Base-by-base conservation (phyloP, 164 flowering plant genomes). In the Platanus orientalis region DNA sequence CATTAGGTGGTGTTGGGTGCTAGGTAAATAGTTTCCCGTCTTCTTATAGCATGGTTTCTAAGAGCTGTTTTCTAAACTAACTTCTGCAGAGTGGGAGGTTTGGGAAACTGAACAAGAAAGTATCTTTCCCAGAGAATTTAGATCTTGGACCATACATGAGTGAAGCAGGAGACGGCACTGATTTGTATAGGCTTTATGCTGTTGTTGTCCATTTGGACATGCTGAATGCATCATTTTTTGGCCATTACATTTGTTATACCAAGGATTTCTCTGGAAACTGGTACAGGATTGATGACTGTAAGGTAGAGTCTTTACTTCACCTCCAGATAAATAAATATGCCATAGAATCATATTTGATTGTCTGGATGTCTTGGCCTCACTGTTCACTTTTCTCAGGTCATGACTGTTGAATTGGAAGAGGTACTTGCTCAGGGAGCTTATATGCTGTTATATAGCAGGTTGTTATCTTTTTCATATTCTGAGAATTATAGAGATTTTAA, bases 361-460 rank as follows among this genome's bases (percentile, higher is more conserved):
- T 2, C 57, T 51, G 40, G 60, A 57, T 58, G 59, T 44, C 14
- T 27, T 56, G 45, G 23, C 4, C 49, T 58, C 16, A 19, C 25
- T 44, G 0, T 12, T 7, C 10, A 34, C 11, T 49, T 23, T 0
- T 57, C 40, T 42, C 69, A 76, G 79, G 76, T 76, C 28, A 24
- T 58, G 53, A 60, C 62, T 32, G 97, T 86, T 63, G 97, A 83
- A 25, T 57, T 89, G 83, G 96, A 89, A 28, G 97, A 94, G 72
- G 99, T 94, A 17, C 96, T 91, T 66, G 73, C 90, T 24, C 92
- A 91, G 78, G 92, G 96, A 70, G 97, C 97, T 54, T 94, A 94
- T 70, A 94, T 94, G 99, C 91, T 94, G 48, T 75, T 94, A 39
- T 94, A 94, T 71, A 83, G 83, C 79, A 89, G 99, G 99, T 94